Base-by-base conservation (phyloP, 768 basidiomycete genomes). In the Suillus sp. region DNA sequence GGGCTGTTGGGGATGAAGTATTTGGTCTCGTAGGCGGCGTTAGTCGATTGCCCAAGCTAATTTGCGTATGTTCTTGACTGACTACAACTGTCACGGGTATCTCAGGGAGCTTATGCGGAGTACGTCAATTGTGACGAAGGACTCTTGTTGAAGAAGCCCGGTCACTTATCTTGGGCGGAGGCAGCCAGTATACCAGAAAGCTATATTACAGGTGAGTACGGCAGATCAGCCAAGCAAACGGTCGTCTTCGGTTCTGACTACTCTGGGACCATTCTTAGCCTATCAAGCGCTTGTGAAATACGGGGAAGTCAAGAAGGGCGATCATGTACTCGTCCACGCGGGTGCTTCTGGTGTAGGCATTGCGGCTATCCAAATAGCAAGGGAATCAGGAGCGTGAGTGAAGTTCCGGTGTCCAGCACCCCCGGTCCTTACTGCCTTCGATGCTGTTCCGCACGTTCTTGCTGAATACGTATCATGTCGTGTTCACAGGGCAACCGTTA, bases 321-420 rank as follows among this genome's bases (percentile, higher is more conserved):
- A 93, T 54, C 77, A 90, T 69, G 92, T 94, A 11, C 83, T 99
- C 18, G 82, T 98, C 14, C 96, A 98, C 71, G 94, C 95, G 22
- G 96, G 89, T 8, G 94, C 94, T 3, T 93, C 92, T 14, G 94
- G 95, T 34, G 94, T 97, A 4, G 95, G 95, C 1, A 74, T 96
- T 18, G 89, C 95, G 3, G 92, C 93, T 16, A 92, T 91, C 56
- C 96, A 98, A 75, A 77, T 97, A 22, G 93, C 95, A 22, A 86
- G 92, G 30, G 71, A 83, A 51, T 84, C 82, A 65, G 86, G 86
- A 63, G 91, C 91, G 91, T 93, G 70, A 79, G 90, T 82, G 10
- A 32, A 32, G 7, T 6, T 18, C 59, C 55, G 20, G 51, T 53
- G 2, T 32, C 7, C 51, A 53, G 51, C 11, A 5, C 22, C 22